phyloP scores from a whole-genome alignment of 352 stramenopile species.

The Stephanocyclus meneghinianus region DNA sequence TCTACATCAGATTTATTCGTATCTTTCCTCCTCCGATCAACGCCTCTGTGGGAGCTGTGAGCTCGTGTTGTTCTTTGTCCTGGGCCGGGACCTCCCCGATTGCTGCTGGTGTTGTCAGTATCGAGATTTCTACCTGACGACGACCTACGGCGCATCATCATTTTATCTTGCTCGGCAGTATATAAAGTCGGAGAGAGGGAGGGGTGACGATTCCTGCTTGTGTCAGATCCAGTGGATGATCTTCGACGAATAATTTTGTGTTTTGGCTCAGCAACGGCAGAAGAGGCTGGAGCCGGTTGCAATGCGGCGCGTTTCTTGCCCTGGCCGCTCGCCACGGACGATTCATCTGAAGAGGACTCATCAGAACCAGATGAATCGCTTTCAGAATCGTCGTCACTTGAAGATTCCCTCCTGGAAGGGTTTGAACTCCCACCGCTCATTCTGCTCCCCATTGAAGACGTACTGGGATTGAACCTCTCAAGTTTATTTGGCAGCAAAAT shows the following conservation, averaged over 20 bases:
- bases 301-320: background rate
- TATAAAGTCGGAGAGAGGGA: background rate
- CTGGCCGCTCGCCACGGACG: background rate
- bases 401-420: background rate
- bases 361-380: background rate
- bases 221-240: background rate
- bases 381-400: background rate
- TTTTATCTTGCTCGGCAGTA: constrained; percentile 16
- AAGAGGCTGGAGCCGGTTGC: background rate
- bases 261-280: background rate
- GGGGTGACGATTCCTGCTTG: background rate
- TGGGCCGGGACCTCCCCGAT: background rate
- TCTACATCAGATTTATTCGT: constrained; percentile 1
- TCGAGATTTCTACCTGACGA: background rate
- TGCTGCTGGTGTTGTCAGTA: background rate
- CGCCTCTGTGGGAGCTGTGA: background rate
- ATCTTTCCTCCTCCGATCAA: background rate
- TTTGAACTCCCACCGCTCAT: background rate
- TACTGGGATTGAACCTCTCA: background rate
- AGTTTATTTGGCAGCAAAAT: background rate
- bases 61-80: background rate
- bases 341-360: background rate
- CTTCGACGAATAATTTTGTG: background rate
- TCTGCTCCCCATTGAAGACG: background rate
- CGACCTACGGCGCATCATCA: constrained; percentile 14